Evolutionary conservation across 306 rosid genomes (phyloP).

Genomic region (Styphnolobium japonicum): DNA sequence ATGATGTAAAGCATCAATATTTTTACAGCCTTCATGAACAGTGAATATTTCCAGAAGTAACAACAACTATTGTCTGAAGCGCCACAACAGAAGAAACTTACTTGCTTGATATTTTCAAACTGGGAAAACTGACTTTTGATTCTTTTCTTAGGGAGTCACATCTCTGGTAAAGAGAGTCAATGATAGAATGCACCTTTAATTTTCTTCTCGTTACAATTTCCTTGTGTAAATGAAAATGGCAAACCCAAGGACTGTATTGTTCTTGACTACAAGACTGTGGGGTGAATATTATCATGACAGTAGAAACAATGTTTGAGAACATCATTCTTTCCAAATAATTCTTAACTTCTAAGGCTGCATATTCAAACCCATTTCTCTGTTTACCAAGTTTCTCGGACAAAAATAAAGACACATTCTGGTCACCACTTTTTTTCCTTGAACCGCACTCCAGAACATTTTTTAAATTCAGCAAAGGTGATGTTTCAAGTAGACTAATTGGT

Average conservation of each 20-base stretch:
- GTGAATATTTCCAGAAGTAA: background rate
- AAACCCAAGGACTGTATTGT: constrained; percentile 77
- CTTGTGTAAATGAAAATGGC: constrained; percentile 80
- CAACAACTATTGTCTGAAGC: constrained; percentile 12
- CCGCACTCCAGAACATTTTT: constrained; percentile 89
- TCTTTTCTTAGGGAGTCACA: constrained; percentile 37
- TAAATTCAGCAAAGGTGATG: constrained; percentile 86
- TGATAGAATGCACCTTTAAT: constrained; percentile 54
- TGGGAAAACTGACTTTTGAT: constrained; percentile 40
- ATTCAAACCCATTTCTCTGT: constrained; percentile 70
- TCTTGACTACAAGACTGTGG: constrained; percentile 40
- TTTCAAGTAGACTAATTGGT: constrained; percentile 87
- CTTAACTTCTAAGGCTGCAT: constrained; percentile 79
- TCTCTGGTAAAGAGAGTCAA: constrained; percentile 48
- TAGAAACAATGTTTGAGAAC: constrained; percentile 66
- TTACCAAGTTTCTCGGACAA: constrained; percentile 67
- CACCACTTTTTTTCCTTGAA: constrained; percentile 50
- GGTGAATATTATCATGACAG: constrained; percentile 68
- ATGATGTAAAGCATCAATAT: background rate
- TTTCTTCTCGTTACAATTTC: constrained; percentile 56
- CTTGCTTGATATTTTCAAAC: constrained; percentile 62
- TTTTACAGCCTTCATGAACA: background rate
- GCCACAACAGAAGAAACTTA: constrained; percentile 42
- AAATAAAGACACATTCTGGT: constrained; percentile 63
- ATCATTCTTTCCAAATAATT: constrained; percentile 69